Base-by-base conservation (phyloP, 495 filamentous ascomycete species). In the Penicillium argentinense region DNA sequence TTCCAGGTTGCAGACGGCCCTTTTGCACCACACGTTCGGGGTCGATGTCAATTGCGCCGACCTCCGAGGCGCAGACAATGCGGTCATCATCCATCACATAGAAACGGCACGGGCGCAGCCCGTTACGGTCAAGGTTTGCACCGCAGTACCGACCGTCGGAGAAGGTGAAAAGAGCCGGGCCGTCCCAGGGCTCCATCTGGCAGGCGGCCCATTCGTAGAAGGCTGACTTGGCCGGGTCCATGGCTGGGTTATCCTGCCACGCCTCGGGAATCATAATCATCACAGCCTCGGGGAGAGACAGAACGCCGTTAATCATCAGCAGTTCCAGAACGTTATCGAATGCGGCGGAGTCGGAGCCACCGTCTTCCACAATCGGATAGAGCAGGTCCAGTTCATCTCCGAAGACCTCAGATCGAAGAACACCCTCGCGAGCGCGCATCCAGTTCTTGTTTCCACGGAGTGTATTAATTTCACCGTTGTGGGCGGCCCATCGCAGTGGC, bases 191-290 rank as follows among this genome's bases (percentile, higher is more conserved):
- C 73, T 99, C 93, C 93, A 99, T 99, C 77, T 96, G 86, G 71
- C 93, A 99, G 33, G 91, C 92, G 50, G 93, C 93, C 93, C 93
- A 99, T 67, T 99, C 93, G 70, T 99, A 99, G 72, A 97, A 99
- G 28, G 93, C 92, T 22, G 92, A 88, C 73, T 97, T 99, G 66
- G 87, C 86, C 17, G 93, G 91, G 57, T 97, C 90, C 86, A 97
- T 95, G 39, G 81, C 74, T 14, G 81, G 67, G 66, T 97, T 97
- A 51, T 91, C 95, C 74, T 99, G 91, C 93, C 93, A 99, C 30
- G 93, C 92, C 65, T 99, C 93, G 3, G 93, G 93, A 42, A 99
- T 89, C 91, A 99, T 95, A 53, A 99, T 78, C 93, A 99, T 97
- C 51, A 99, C 87, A 13, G 93, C 95, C 67, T 99, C 93, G 9